Evolutionary conservation across 352 stramenopile species (phyloP).

Genomic region (Phytophthora ramorum): DNA sequence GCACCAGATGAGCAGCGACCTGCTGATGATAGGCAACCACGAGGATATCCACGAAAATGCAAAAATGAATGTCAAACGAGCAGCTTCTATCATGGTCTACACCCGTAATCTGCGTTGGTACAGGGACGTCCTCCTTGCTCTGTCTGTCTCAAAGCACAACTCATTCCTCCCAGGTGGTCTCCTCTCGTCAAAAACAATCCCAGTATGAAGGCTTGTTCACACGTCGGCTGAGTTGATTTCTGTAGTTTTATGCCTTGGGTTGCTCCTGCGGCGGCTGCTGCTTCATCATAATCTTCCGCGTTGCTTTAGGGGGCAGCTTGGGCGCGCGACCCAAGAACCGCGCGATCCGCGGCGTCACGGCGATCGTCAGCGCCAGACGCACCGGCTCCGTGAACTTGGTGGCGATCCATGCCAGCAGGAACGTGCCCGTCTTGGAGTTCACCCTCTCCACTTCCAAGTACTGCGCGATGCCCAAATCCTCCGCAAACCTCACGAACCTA

Average conservation of each 20-base stretch:
- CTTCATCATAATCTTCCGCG: conserved; percentile 27
- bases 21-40: not conserved
- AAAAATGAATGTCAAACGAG: conserved; percentile 12
- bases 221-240: conserved; percentile 17
- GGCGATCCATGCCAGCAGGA: conserved; percentile 85
- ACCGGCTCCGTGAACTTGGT: conserved; percentile 91
- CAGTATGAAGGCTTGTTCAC: not conserved
- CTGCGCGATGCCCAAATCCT: conserved; percentile 77
- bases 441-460: conserved; percentile 84
- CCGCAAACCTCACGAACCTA: conserved; percentile 73
- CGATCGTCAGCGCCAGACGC: conserved; percentile 78
- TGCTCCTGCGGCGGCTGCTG: conserved; percentile 20
- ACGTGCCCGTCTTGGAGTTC: conserved; percentile 82
- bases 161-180: not conserved
- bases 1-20: not conserved
- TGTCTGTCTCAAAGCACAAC: conserved; percentile 9
- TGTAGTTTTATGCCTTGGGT: conserved; percentile 26
- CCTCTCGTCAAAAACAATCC: conserved; percentile 2
- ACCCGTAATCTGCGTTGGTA: not conserved
- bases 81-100: conserved; percentile 3
- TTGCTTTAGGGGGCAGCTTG: conserved; percentile 51
- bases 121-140: not conserved
- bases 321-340: conserved; percentile 74
- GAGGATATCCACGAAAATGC: conserved; percentile 12
- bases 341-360: conserved; percentile 79